Percentiles rank a stretch among this genome's conserved stretches.
phyloP scores from a whole-genome alignment of 2,329 filamentous ascomycete genomes.

The Metarhizium rileyi region DNA sequence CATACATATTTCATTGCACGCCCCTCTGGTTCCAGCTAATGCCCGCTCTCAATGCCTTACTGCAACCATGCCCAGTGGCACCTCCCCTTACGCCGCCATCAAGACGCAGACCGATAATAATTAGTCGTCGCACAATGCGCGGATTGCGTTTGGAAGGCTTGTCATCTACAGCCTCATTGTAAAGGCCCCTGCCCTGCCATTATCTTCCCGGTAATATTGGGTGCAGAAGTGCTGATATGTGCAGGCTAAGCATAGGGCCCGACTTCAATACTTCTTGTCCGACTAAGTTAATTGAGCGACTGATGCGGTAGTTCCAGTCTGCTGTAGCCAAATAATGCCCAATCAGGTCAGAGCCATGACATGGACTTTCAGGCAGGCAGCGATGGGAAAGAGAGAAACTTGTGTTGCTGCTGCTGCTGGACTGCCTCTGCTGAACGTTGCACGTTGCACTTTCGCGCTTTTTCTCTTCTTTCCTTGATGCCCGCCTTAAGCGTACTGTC shows the following conservation, averaged over 20 bases:
- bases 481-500: too few species aligned
- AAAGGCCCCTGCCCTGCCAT: neutral
- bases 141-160: neutral
- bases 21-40: constrained; percentile 12
- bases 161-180: neutral
- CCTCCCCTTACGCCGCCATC: constrained; percentile 1
- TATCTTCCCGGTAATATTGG: neutral
- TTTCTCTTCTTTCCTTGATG: too few species aligned
- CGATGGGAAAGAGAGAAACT: too few species aligned
- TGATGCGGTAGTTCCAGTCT: too few species aligned
- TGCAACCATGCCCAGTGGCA: constrained; percentile 7
- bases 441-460: too few species aligned
- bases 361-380: too few species aligned
- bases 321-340: too few species aligned
- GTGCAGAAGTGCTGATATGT: neutral
- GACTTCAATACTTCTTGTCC: neutral
- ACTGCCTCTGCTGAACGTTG: too few species aligned
- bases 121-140: neutral
- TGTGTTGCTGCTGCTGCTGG: too few species aligned
- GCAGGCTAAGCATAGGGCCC: neutral
- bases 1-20: neutral
- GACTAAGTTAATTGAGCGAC: neutral
- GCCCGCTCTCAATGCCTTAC: constrained; percentile 7
- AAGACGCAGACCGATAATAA: neutral
- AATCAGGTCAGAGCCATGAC: too few species aligned